Evolutionary conservation across 2,329 filamentous ascomycete species (phyloP), one percentile per base, ranked within the genome.

Genomic region (Drechmeria coniospora): DNA sequence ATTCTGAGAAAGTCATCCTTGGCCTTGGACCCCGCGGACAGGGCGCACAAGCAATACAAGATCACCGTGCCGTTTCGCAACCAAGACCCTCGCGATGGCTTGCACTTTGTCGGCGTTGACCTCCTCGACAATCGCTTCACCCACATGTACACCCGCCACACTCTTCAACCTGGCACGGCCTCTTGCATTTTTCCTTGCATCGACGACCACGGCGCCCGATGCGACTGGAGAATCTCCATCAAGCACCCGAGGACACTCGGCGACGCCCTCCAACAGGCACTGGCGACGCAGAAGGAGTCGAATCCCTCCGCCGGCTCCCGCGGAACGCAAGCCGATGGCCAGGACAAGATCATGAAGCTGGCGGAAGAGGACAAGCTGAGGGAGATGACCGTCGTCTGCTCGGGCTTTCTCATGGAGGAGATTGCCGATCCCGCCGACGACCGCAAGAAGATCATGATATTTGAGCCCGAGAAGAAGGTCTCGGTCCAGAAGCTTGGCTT

Each of bases 141-240:
- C 0, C 87, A 98, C 56, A 75, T 81, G 26, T 98, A 92, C 50
- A 92, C 87, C 1, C 77, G 76, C 22, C 84, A 87, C 44, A 79
- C 77, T 2, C 60, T 78, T 23, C 76, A 80, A 35, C 73, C 83
- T 0, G 84, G 86, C 17, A 76, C 74, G 12, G 76, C 83, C 1
- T 87, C 76, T 25, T 86, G 78, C 40, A 72, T 95, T 15, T 98
- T 98, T 43, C 90, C 90, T 1, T 95, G 90, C 49, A 66, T 95
- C 28, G 90, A 98, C 47, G 80, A 92, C 46, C 71, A 79, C 15
- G 74, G 74, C 19, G 76, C 80, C 32, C 70, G 83, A 31, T 87
- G 78, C 44, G 74, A 76, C 8, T 98, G 90, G 81, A 82, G 84
- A 32, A 66, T 98, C 27, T 81, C 80, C 2, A 76, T 98, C 45